Conservation (phyloP, 495 filamentous ascomycete genomes). For the Melanomma pulvis-pyrius region DNA sequence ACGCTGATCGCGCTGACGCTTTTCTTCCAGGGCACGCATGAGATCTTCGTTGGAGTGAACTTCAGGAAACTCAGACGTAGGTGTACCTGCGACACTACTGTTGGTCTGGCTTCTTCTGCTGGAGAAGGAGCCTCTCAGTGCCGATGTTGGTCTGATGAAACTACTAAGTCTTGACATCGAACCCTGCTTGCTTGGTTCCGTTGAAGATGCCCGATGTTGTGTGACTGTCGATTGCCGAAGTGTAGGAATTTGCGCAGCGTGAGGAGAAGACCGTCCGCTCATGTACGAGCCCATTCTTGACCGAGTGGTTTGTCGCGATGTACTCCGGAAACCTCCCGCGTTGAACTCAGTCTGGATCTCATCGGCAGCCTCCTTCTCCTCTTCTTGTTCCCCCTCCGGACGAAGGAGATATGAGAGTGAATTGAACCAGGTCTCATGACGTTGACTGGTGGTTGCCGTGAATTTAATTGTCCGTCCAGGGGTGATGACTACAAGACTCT, state of each 20-base stretch:
- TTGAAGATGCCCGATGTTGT: slow-evolving; percentile 13
- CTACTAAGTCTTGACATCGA: slow-evolving; percentile 43
- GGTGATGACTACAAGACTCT: slow-evolving; percentile 87
- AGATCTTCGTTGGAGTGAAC: slow-evolving; percentile 72
- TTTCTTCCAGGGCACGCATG: slow-evolving; percentile 66
- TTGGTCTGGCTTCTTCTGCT: slow-evolving; percentile 38
- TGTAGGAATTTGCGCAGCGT: slow-evolving; percentile 47
- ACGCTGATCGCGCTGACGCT: slow-evolving; percentile 63
- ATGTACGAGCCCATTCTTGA: slow-evolving; percentile 80
- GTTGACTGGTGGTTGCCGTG: slow-evolving; percentile 87
- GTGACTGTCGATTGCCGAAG: slow-evolving; percentile 9
- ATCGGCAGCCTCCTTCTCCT: slow-evolving; percentile 53
- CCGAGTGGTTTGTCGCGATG: slow-evolving; percentile 57
- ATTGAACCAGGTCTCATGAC: slow-evolving; percentile 99
- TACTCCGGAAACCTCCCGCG: slow-evolving; percentile 59
- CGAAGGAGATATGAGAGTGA: slow-evolving; percentile 90
- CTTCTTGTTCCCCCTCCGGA: slow-evolving; percentile 54
- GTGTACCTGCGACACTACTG: background rate
- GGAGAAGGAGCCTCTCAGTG: slow-evolving; percentile 38
- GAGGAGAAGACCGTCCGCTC: slow-evolving; percentile 64
- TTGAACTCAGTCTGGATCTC: slow-evolving; percentile 93
- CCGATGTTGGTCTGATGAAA: slow-evolving; percentile 33
- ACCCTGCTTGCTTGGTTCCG: slow-evolving; percentile 19
- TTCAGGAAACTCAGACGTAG: background rate
- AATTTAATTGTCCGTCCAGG: slow-evolving; percentile 87